These are phyloP conservation scores for Aspergillus pseudoterreus DNA, from an alignment of 2,329 filamentous ascomycete species.

Conservation along the genomic window DNA sequence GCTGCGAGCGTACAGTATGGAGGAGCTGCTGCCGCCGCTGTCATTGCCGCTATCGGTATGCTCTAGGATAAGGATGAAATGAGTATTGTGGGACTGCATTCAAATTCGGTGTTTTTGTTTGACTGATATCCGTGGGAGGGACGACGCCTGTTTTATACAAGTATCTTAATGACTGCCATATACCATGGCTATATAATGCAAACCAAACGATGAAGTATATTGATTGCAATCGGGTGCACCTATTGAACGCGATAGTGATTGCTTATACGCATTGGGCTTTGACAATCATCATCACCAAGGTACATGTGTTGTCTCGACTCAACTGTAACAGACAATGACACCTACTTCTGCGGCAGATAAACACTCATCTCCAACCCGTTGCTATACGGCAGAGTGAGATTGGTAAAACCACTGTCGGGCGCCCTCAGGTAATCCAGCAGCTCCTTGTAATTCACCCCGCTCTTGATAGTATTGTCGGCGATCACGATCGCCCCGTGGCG, in stretches of 20 bases:
- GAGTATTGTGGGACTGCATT: neutral
- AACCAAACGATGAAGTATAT: neutral
- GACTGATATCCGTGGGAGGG: neutral
- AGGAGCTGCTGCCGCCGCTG: neutral
- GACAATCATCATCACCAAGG: neutral
- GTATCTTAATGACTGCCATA: neutral
- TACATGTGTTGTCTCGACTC: neutral
- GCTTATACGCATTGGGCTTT: neutral
- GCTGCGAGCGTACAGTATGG: neutral
- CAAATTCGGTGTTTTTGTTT: neutral
- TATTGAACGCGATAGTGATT: neutral
- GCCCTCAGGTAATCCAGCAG: slow-evolving; percentile 31
- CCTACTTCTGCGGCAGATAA: slow-evolving; percentile 19
- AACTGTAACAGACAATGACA: neutral
- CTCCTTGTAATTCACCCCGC: slow-evolving; percentile 37
- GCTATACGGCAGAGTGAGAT: slow-evolving; percentile 47
- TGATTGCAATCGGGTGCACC: neutral
- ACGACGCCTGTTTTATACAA: neutral
- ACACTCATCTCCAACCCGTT: slow-evolving; percentile 48
- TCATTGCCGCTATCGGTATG: neutral
- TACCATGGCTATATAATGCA: neutral
- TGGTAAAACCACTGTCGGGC: slow-evolving; percentile 49
- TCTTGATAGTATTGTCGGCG: slow-evolving; percentile 47
- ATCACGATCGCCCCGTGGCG: slow-evolving; percentile 48
- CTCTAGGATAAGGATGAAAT: neutral